These are phyloP conservation scores for Pezicula rhizophila DNA, from an alignment of 2,329 filamentous ascomycete species.

Conservation along the genomic window DNA sequence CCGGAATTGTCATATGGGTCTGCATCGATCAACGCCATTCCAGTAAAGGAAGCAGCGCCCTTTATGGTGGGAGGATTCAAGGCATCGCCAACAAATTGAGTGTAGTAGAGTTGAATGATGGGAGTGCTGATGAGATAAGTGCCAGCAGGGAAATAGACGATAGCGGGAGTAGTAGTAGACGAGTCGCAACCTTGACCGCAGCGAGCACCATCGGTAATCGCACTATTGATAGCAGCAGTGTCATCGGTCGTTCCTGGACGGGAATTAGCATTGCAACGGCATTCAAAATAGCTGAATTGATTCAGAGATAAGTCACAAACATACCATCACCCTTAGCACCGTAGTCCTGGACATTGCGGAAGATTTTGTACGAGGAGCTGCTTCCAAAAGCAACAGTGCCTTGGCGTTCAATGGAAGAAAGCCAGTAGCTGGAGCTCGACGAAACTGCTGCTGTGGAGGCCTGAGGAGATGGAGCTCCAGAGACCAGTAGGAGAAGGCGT, in stretches of 20 bases:
- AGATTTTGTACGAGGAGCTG: constrained; percentile 59
- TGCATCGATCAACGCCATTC: constrained; percentile 84
- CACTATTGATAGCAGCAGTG: constrained; percentile 77
- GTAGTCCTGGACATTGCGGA: constrained; percentile 71
- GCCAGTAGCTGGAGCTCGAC: constrained; percentile 21
- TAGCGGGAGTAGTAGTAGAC: constrained; percentile 71
- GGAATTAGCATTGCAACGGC: constrained; percentile 36
- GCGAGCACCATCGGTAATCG: constrained; percentile 70
- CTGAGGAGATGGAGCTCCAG: constrained; percentile 16
- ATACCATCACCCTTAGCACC: constrained; percentile 61
- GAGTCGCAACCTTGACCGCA: constrained; percentile 81
- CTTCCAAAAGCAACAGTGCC: constrained; percentile 30
- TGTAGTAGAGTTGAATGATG: constrained; percentile 85
- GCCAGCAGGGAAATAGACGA: constrained; percentile 87
- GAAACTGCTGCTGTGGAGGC: constrained; percentile 8
- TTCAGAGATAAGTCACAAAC: constrained; percentile 20
- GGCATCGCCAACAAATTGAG: constrained; percentile 83
- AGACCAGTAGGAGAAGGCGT: constrained; percentile 22
- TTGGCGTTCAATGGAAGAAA: constrained; percentile 24
- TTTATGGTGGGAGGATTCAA: constrained; percentile 68
- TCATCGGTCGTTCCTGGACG: constrained; percentile 63
- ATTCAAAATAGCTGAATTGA: too few species aligned
- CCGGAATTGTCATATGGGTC: constrained; percentile 72
- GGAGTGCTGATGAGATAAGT: constrained; percentile 78
- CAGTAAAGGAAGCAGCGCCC: constrained; percentile 63